Percentiles rank a stretch among this genome's conserved stretches.
phyloP scores from a whole-genome alignment of 2,329 filamentous ascomycete species.

The Ophiostoma angusticollis region DNA sequence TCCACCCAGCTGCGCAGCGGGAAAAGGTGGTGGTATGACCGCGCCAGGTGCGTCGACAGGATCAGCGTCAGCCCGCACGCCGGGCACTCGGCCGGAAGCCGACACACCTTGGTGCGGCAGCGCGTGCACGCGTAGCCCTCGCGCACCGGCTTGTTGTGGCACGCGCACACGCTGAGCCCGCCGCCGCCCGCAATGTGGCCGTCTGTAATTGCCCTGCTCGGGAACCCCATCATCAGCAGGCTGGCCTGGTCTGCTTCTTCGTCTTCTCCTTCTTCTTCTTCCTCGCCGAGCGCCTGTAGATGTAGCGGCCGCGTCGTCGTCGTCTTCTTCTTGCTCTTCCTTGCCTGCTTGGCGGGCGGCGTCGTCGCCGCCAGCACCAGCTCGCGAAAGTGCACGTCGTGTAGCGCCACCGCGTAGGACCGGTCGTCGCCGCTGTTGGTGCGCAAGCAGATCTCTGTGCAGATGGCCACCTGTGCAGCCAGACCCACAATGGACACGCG shows the following conservation, averaged over 20 bases:
- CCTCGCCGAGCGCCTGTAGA: slow-evolving; percentile 27
- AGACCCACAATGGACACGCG: slow-evolving; percentile 82
- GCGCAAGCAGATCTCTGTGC: slow-evolving; percentile 71
- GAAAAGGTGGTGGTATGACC: slow-evolving; percentile 90
- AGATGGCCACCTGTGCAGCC: slow-evolving; percentile 84
- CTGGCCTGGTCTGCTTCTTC: slow-evolving; percentile 29
- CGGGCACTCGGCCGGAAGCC: slow-evolving; percentile 79
- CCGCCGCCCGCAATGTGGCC: slow-evolving; percentile 45
- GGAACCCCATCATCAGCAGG: slow-evolving; percentile 96
- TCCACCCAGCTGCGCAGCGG: slow-evolving; percentile 83
- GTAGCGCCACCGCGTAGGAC: slow-evolving; percentile 71
- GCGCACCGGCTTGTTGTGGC: slow-evolving; percentile 67
- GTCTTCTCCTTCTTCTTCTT: slow-evolving; percentile 34
- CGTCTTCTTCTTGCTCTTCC: slow-evolving; percentile 33
- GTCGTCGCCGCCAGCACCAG: slow-evolving; percentile 82
- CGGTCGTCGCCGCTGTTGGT: slow-evolving; percentile 55
- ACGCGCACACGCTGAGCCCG: slow-evolving; percentile 69
- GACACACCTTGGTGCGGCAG: slow-evolving; percentile 80
- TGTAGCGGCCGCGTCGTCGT: neutral
- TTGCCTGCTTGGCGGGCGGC: slow-evolving; percentile 66
- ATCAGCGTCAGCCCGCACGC: slow-evolving; percentile 86
- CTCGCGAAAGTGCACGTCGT: slow-evolving; percentile 79
- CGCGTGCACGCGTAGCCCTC: slow-evolving; percentile 87
- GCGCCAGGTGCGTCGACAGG: slow-evolving; percentile 79
- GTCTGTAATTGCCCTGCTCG: slow-evolving; percentile 66